Base-by-base conservation (phyloP, 2,329 filamentous ascomycete genomes). In the Graphilbum sp. region DNA sequence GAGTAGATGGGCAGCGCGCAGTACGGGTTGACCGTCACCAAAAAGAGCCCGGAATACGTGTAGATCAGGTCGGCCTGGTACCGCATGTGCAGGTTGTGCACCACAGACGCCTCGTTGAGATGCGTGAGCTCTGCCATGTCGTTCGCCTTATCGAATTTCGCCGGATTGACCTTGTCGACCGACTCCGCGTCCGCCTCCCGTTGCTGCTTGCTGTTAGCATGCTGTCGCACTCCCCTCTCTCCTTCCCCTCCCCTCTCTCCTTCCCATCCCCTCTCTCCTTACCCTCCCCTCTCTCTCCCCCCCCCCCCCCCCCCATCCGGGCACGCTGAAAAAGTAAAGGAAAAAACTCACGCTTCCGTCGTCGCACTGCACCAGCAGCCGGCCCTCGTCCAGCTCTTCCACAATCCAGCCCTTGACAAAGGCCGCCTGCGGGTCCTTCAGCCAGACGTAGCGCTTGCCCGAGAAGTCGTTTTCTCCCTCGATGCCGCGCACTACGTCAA, bases 121-220 rank as follows among this genome's bases (percentile, higher is more conserved):
- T 98, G 90, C 6, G 90, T 98, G 52, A 98, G 70, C 57, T 98
- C 90, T 19, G 92, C 90, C 90, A 98, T 98, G 58, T 98, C 92
- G 62, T 92, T 86, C 46, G 88, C 88, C 61, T 95, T 98, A 70
- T 98, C 90, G 62, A 98, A 98, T 57, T 98, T 98, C 52, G 88
- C 88, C 34, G 90, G 90, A 60, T 98, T 98, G 64, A 98, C 92
- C 61, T 95, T 96, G 67, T 98, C 92, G 48, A 95, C 86, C 50
- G 76, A 80, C 50, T 96, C 87, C 37, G 72, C 62, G 47, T 88
- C 79, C 36, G 90, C 79, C 53, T 93, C 82, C 48, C 85, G 79
- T 74, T 94, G 85, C 76, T 90, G n/a, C n/a, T 47, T 21, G 38
- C 31, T 32, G 46, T 54, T 32, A 52, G 46, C 17, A 30, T 11